Conservation (phyloP, 441 rosid species). For the Erodium chrysanthum region DNA sequence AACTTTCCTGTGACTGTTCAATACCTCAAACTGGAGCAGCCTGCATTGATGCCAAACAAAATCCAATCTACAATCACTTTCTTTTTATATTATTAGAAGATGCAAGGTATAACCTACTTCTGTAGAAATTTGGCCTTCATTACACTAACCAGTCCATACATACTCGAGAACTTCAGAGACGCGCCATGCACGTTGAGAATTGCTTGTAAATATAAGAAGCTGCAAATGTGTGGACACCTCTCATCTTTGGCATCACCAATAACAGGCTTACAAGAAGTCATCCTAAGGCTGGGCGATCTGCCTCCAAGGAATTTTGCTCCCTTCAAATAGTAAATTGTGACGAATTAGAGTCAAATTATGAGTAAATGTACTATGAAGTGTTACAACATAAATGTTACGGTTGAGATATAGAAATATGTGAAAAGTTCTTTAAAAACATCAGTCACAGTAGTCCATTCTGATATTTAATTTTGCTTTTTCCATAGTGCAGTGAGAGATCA, state of each 20-base stretch:
- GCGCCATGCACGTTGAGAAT: no score
- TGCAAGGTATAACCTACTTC: neutral
- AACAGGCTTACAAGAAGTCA: constrained; percentile 84
- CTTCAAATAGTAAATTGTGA: constrained; percentile 31
- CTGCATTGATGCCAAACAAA: no score
- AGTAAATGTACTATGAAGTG: neutral
- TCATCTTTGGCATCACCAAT: constrained; percentile 48
- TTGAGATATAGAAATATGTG: neutral
- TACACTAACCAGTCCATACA: no score
- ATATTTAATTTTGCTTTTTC: no score
- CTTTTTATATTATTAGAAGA: neutral
- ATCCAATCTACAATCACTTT: neutral
- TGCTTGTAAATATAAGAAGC: no score
- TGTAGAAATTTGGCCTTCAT: no score
- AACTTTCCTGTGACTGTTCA: no score
- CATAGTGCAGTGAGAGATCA: neutral
- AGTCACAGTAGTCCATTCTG: neutral
- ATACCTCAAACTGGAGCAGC: no score
- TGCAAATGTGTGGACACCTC: constrained; percentile 36
- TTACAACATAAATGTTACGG: constrained; percentile 1
- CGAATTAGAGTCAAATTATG: neutral
- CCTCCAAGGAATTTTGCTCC: constrained; percentile 94
- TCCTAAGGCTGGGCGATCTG: constrained; percentile 80
- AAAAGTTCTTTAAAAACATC: neutral
- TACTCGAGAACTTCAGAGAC: no score